Conservation (phyloP, 345 rosid species). For the Melaleuca quinquenervia region DNA sequence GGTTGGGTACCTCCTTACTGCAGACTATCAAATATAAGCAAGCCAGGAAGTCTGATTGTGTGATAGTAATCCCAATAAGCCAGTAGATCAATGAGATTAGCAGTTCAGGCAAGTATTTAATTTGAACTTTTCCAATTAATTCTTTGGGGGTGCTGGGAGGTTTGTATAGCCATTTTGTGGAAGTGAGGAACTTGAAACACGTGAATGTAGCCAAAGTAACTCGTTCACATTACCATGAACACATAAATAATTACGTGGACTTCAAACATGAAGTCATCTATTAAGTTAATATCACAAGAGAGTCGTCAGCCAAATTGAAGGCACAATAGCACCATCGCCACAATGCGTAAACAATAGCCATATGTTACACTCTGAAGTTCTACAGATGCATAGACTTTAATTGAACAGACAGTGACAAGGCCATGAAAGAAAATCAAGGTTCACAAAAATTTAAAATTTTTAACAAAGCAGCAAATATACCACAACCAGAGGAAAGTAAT, state of each 20-base stretch:
- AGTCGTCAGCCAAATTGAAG: not conserved
- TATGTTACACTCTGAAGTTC: not conserved
- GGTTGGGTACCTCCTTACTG: not conserved
- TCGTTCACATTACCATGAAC: not conserved
- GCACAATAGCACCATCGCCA: not conserved
- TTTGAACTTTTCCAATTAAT: not conserved
- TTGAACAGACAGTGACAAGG: not conserved
- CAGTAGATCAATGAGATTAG: not conserved
- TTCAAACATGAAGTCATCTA: not conserved
- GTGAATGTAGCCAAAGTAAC: not conserved
- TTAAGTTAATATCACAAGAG: not conserved
- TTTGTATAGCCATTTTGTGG: not conserved
- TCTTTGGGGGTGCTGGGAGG: not conserved
- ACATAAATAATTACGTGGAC: not conserved
- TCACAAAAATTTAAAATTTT: not conserved
- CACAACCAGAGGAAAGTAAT: not conserved
- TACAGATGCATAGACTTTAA: not conserved
- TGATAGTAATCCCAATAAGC: not conserved
- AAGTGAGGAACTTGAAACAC: not conserved
- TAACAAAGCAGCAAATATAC: not conserved
- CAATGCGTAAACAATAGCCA: not conserved
- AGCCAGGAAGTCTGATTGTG: not conserved
- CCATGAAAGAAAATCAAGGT: not conserved
- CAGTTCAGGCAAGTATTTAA: not conserved
- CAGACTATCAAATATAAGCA: not conserved